Evolutionary conservation across 2,329 filamentous ascomycete species (phyloP).

Genomic region (Ophiostoma montium): DNA sequence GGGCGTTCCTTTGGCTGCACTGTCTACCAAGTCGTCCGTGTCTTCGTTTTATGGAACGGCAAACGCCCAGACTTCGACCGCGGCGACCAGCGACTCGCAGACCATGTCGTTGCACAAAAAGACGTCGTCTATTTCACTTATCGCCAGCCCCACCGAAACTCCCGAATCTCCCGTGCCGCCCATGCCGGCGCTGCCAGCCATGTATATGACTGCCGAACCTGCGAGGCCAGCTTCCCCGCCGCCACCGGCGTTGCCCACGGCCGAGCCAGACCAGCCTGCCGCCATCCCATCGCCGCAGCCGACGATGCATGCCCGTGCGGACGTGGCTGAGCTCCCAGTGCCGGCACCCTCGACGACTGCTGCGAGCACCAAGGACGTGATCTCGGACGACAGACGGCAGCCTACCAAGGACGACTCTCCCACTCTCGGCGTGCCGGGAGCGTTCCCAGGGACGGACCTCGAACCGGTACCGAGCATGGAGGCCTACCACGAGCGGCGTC

Average conservation of each 20-base stretch:
- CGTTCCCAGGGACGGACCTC: conserved; percentile 31
- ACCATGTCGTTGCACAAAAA: not conserved
- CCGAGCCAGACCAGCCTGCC: too few relatives aligned
- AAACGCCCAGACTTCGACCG: conserved; percentile 3
- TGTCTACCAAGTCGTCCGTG: conserved; percentile 5
- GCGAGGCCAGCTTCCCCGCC: too few relatives aligned
- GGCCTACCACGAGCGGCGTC: conserved; percentile 32
- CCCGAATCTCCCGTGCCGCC: not conserved
- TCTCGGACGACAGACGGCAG: conserved; percentile 3
- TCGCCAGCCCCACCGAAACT: not conserved
- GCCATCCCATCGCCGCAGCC: too few relatives aligned
- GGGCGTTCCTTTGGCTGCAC: conserved; percentile 10
- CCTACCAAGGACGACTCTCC: conserved; percentile 39
- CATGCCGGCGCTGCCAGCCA: too few relatives aligned
- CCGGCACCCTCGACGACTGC: conserved; percentile 6
- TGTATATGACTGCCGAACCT: too few relatives aligned
- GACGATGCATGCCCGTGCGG: not conserved
- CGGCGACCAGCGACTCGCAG: not conserved
- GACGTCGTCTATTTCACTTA: not conserved
- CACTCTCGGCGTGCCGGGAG: conserved; percentile 51
- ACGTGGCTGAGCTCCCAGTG: not conserved
- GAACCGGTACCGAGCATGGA: conserved; percentile 22
- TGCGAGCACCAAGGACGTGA: conserved; percentile 6
- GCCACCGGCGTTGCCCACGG: too few relatives aligned
- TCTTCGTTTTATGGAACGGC: conserved; percentile 6